Evolutionary conservation across 345 rosid species (phyloP), one percentile per base, ranked within the genome.

Genomic region (Brassica incana): DNA sequence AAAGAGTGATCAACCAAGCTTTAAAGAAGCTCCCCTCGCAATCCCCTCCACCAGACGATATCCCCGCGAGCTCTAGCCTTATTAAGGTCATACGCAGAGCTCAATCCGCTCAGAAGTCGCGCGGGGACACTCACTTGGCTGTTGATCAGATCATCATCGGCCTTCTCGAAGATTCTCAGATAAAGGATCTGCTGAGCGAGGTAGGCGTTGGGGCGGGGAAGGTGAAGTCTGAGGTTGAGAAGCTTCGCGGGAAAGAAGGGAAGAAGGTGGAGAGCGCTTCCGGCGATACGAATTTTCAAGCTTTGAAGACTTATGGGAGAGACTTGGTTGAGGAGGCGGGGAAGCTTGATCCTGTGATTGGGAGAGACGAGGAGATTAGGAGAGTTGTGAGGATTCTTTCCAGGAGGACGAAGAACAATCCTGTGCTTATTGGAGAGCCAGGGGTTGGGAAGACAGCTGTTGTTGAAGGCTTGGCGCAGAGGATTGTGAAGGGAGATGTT

Each of bases 361-460:
- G 97, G 2, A 64, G 99, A 2, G 97, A 95, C 62, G 97, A 95
- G 43, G 99, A 92, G 77, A 94, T 94, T 15, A 80, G 95, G 59
- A 87, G 95, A 69, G 94, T 95, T 3, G 86, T 92, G 5, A 80
- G 97, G 80, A 95, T 95, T 61, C 90, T 95, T 9, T 95, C 97
- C 0, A 81, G 99, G 58, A 87, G 99, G 72, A 95, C 99, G 0
- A 95, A 95, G 85, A 95, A 95, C 83, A 95, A 95, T 48, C 99
- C 95, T 0, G 99, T 95, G 25, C 92, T 95, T 43, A 95, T 95
- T 40, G 99, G 99, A 33, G 97, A 95, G 67, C 99, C 99, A 0
- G 99, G 97, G 11, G 97, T 95, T 4, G 97, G 99, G 0, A 95
- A 95, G 82, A 95, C 99, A 2, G 99, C 95, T 27, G 99, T 95